Base-by-base conservation (phyloP, 1,284 basidiomycete genomes). In the Irpex sp. region DNA sequence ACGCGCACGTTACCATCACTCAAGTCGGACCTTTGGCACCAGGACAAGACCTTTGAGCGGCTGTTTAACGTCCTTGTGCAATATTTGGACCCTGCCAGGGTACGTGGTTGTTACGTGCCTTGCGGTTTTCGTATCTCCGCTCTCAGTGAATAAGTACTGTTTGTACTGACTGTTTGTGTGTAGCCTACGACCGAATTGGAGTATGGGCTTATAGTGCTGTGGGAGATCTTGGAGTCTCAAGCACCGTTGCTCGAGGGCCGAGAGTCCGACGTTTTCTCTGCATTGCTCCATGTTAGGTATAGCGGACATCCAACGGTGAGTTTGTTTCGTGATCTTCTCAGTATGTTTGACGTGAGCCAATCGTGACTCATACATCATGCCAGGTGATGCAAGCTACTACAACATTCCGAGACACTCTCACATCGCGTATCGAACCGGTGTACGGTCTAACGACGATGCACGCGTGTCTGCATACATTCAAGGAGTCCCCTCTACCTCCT, bases 391-490 rank as follows among this genome's bases (percentile, higher is more conserved):
- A 92, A 72, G 92, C 89, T 5, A 91, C 91, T 15, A 91, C 86
- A 68, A 84, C 86, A 5, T 87, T 93, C 67, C 87, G 92, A 56
- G 91, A 93, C 72, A 81, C 82, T 15, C 79, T 93, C 43, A 84
- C 88, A 46, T 76, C 79, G 13, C 85, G 83, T 64, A 83, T 90
- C 68, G 93, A 92, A 66, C 89, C 92, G 26, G 87, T 94, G 31
- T 93, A 92, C 70, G 92, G 92, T 4, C 76, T 94, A 67, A 92
- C 90, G 13, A 92, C 88, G 4, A 83, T 93, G 77, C 89, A 92
- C 65, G 86, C 87, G 21, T 83, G 83, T 69, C 70, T 93, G 55
- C 81, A 83, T 35, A 71, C 81, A 11, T 94, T 93, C 76, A 78
- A 85, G 39, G 74, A 79, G 3, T 81, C 86, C 62, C 73, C 83